Evolutionary conservation across 805 yeast genomes (phyloP), one percentile per base, ranked within the genome.

Genomic region (Vanderwaltozyma verrucispora): DNA sequence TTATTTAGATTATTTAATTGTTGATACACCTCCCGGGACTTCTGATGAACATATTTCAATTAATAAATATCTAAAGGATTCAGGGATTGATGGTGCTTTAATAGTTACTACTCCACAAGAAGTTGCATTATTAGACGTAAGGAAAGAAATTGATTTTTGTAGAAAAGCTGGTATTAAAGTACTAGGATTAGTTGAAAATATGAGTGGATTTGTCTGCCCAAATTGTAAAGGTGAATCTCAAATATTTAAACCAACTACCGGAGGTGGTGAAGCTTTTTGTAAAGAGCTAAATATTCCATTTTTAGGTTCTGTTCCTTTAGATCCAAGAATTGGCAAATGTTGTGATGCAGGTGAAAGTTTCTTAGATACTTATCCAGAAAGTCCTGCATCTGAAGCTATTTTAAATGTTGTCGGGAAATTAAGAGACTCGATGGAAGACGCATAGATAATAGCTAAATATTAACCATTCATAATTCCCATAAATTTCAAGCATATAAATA

Each of bases 141-240:
- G 99, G 39, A 92, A 92, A 60, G 98, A 92, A 54, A 84, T 92
- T 16, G 94, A 89, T 55, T 92, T 92, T 51, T 92, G 98, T 60
- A 69, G 77, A 30, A 92, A 92, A 59, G 97, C 97, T 2, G 79
- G 77, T 2, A 87, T 92, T 43, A 79, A 72, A 42, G 72, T 92
- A 3, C 59, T 92, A 31, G 99, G 99, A 0, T 61, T 92, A 12
- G 96, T 92, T 15, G 99, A 92, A 57, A 92, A 92, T 59, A 92
- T 92, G 99, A 76, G 95, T 8, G 99, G 98, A 2, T 92, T 92
- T 63, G 97, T 92, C 13, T 92, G 99, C 58, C 98, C 98, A 4
- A 76, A 69, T 52, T 92, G 99, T 62, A 75, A 83, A 44, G 92
- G 92, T 8, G 84, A 88, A 60, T 83, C 95, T 0, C 76, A 79